Conservation (phyloP, 176 grass and related monocot species). For the Eremochloa ophiuroides region DNA sequence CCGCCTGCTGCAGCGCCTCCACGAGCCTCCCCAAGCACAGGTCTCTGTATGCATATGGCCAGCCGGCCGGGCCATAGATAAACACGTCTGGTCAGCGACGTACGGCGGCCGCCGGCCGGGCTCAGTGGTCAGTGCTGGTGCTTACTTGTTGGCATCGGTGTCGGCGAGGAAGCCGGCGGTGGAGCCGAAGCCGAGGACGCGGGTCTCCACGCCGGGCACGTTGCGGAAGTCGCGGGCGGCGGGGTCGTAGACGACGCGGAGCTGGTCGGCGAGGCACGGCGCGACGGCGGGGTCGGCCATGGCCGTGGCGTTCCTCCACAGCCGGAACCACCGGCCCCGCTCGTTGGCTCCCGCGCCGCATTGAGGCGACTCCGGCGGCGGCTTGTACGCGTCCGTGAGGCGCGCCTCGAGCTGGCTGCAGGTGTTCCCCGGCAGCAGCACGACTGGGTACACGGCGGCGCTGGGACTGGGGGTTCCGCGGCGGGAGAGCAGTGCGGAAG, state of each 20-base stretch:
- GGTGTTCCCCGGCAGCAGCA: conserved; percentile 14
- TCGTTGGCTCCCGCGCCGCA: not conserved
- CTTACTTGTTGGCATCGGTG: not conserved
- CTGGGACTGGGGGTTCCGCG: not conserved
- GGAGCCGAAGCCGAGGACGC: conserved; percentile 20
- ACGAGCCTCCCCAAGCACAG: not conserved
- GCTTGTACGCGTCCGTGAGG: conserved; percentile 18
- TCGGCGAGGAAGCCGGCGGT: conserved; percentile 11
- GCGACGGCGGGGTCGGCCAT: not conserved
- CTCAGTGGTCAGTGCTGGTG: too few relatives aligned
- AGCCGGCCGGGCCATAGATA: too few relatives aligned
- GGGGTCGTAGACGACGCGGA: conserved; percentile 17
- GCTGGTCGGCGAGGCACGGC: conserved; percentile 18
- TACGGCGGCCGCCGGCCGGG: not conserved
- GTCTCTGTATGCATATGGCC: not conserved
- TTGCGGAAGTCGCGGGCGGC: not conserved
- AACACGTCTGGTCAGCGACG: too few relatives aligned
- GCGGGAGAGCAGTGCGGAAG: not conserved
- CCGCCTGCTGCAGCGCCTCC: not conserved
- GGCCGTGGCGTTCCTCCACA: conserved; percentile 30
- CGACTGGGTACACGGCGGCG: not conserved
- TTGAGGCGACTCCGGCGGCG: not conserved
- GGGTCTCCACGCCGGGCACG: conserved; percentile 7
- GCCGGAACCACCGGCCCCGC: conserved; percentile 17
- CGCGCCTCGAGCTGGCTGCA: conserved; percentile 25